Percentiles rank a stretch among this genome's conserved stretches.
Conservation (phyloP, 1,139 yeast species). For the Debaryomyces sp. region DNA sequence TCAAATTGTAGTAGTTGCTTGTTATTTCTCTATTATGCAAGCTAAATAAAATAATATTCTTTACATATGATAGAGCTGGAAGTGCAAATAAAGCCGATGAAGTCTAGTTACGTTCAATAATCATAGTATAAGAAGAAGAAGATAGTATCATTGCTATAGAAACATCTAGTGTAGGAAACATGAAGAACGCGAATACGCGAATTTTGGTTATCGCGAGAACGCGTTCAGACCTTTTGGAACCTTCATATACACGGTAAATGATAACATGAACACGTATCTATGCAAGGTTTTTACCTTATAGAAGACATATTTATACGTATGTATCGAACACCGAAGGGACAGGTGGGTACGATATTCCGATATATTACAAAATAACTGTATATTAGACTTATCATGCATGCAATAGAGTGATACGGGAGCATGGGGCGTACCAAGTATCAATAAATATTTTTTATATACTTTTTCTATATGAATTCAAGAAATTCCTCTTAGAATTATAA, state of each 20-base stretch:
- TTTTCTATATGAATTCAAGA: neutral
- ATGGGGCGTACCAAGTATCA: neutral
- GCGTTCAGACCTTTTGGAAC: neutral
- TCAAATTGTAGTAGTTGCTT: neutral
- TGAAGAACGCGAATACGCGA: neutral
- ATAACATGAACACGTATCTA: conserved; percentile 1
- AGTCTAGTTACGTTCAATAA: too few species aligned
- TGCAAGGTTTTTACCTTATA: neutral
- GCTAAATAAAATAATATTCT: neutral
- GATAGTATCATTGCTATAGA: neutral
- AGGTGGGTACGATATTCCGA: neutral
- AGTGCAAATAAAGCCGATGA: neutral
- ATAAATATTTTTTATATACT: neutral
- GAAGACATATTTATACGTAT: neutral
- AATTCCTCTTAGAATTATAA: neutral
- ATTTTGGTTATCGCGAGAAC: neutral
- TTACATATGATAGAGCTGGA: neutral
- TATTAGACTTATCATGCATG: neutral
- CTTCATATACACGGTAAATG: neutral
- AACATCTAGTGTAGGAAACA: neutral
- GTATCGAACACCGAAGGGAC: neutral
- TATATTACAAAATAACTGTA: neutral
- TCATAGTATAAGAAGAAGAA: neutral
- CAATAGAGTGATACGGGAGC: neutral
- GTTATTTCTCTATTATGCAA: neutral